Conservation (phyloP, 768 basidiomycete genomes). For the Lentinula lateritia region DNA sequence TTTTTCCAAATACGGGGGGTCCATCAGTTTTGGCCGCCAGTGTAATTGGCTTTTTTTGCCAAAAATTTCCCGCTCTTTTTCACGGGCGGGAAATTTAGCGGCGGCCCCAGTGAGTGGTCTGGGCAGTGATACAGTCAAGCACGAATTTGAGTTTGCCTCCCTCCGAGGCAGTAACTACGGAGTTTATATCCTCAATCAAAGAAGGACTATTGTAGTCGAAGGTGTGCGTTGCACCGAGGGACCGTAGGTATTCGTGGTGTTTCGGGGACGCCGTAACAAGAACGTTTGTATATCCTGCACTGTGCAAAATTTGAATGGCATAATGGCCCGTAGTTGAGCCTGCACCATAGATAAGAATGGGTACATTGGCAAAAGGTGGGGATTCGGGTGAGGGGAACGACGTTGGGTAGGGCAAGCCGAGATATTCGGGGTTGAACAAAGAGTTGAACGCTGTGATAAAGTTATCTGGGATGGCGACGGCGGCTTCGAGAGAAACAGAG, state of each 20-base stretch:
- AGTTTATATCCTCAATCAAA: slow-evolving; percentile 26
- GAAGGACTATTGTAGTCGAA: slow-evolving; percentile 36
- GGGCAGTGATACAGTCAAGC: slow-evolving; percentile 34
- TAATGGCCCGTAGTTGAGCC: slow-evolving; percentile 36
- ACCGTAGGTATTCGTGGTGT: slow-evolving; percentile 31
- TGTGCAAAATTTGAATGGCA: slow-evolving; percentile 30
- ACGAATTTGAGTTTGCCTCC: slow-evolving; percentile 27
- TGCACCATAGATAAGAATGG: slow-evolving; percentile 41
- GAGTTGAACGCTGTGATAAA: slow-evolving; percentile 36
- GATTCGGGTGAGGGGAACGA: slow-evolving; percentile 22
- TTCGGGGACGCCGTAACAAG: slow-evolving; percentile 30
- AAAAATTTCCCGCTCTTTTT: too few species aligned
- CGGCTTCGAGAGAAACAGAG: slow-evolving; percentile 28
- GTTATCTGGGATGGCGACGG: slow-evolving; percentile 36
- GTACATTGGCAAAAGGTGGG: slow-evolving; percentile 23
- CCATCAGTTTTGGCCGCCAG: too few species aligned
- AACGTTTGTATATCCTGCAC: slow-evolving; percentile 37
- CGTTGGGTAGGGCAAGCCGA: slow-evolving; percentile 29
- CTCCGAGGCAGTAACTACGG: slow-evolving; percentile 16
- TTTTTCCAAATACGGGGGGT: too few species aligned
- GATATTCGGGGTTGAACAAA: slow-evolving; percentile 26
- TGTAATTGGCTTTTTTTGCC: too few species aligned
- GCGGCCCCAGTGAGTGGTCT: too few species aligned
- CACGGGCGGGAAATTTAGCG: too few species aligned
- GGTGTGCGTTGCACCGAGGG: slow-evolving; percentile 32